Evolutionary conservation across 371 early-diverging fungal genomes (phyloP), one percentile per base, ranked within the genome.

Genomic region (Zychaea mexicana): DNA sequence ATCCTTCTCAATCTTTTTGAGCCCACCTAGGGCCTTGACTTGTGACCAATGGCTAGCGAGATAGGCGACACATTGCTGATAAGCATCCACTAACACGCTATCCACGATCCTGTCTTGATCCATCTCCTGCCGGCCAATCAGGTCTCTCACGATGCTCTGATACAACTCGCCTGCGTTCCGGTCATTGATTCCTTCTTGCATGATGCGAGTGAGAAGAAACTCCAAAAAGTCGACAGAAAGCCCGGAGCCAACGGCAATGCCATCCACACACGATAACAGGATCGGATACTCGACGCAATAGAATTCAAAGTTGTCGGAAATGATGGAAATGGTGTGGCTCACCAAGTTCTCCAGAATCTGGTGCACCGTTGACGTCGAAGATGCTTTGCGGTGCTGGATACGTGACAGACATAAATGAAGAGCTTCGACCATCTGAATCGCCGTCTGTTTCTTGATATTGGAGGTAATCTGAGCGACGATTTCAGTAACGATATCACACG

Each of bases 271-370:
- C 0, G 79, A 79, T 17, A 79, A 49, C 21, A 82, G 55, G 54
- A 79, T 79, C 3, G 82, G 79, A 33, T 79, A 82, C 32, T 82
- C 79, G 33, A 76, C 78, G 45, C 76, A 77, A 38, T 79, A 79
- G 52, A 71, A 79, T 47, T 79, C 78, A 62, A 82, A 79, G 56
- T 76, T 68, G 21, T 55, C 52, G 7, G 78, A 69, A 3, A 82
- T 67, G 67, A 77, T 70, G 1, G 47, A 36, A 1, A 77, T 73
- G 2, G 78, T 76, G 22, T 78, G 76, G 15, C 70, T 65, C 3
- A 79, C 45, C n/a, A 82, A 32, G 2, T 75, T 70, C 15, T 77
- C 65, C 13, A 79, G 24, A 13, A 82, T 56, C 8, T 68, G 67
- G 2, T 72, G 62, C 0, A 74, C 65, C 2, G 76, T 68, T 9